These are phyloP conservation scores for Botrytis byssoidea DNA, from an alignment of 2,329 filamentous ascomycete genomes.

Conservation along the genomic window DNA sequence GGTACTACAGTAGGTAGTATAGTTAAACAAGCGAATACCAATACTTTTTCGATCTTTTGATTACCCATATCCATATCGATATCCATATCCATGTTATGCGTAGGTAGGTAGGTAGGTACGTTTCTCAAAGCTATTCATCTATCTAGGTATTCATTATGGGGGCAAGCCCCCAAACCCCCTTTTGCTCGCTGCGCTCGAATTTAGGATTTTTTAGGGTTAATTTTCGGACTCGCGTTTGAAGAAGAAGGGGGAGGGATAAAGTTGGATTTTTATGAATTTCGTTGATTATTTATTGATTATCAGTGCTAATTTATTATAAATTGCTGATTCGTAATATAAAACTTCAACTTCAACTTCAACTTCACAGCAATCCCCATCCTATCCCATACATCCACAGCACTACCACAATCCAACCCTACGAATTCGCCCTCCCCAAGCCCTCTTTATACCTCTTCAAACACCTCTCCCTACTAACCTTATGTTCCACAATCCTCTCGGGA, in stretches of 20 bases:
- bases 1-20: too few species aligned
- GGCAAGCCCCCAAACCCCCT: background rate
- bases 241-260: background rate
- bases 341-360: background rate
- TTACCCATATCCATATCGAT: background rate
- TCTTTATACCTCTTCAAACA: constrained; percentile 70
- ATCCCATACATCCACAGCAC: too few species aligned
- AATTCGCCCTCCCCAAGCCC: constrained; percentile 51
- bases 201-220: background rate
- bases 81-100: background rate
- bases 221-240: background rate
- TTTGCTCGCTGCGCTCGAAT: background rate
- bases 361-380: background rate
- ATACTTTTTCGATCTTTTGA: background rate
- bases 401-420: too few species aligned
- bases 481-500: constrained; percentile 71
- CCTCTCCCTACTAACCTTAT: constrained; percentile 65
- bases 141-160: background rate
- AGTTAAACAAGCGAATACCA: background rate
- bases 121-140: too few species aligned
- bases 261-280: fast-evolving
- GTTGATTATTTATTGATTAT: too few species aligned
- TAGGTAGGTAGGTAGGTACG: background rate
- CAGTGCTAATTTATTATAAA: too few species aligned
- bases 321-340: too few species aligned